Base-by-base conservation (phyloP, 768 basidiomycete genomes). In the Lactarius hengduanensis region DNA sequence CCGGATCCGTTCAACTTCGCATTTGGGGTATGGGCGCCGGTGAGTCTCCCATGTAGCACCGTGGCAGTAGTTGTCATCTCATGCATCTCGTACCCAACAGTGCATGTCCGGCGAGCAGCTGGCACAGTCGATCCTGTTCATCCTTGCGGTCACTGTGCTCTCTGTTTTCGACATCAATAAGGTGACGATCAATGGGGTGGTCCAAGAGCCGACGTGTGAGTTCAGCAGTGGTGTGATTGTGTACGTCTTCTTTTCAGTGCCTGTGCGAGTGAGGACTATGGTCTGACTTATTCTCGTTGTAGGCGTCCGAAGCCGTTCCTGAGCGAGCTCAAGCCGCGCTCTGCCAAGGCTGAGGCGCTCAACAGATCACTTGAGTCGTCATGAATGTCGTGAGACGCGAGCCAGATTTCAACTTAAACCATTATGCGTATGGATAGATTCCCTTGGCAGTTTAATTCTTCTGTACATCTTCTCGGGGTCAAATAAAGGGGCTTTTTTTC, bases 11-110 rank as follows among this genome's bases (percentile, higher is more conserved):
- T 57, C 43, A 66, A 62, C 16, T 20, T 63, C 34, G 63, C 64
- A 30, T 76, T 74, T 41, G 74, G 74, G n/a, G 28, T 73, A 72
- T 45, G 74, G 74, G 36, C 69, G 73, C 56, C 69, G 72, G 71
- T 71, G 62, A 40, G 71, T 65, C 22, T 58, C n/a, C n/a, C 56
- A 13, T 13, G 18, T 2, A 13, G 30, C 47, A 15, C 9, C 45
- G n/a, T n/a, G 9, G 45, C n/a, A 7, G 20, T 10, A 10, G 9
- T 8, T n/a, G n/a, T 45, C 18, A 45, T 9, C 28, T 4, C 41
- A 56, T 62, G 41, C 65, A 38, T 30, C 7, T 32, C 30, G 30
- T 4, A 32, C 30, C 30, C 30, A 32, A 32, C 30, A 69, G 64
- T 7, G 62, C 62, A 18, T 73, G 72, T 53, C 72, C 15, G 69